Base-by-base conservation (phyloP, 306 rosid species). In the Pachyrhizus erosus region DNA sequence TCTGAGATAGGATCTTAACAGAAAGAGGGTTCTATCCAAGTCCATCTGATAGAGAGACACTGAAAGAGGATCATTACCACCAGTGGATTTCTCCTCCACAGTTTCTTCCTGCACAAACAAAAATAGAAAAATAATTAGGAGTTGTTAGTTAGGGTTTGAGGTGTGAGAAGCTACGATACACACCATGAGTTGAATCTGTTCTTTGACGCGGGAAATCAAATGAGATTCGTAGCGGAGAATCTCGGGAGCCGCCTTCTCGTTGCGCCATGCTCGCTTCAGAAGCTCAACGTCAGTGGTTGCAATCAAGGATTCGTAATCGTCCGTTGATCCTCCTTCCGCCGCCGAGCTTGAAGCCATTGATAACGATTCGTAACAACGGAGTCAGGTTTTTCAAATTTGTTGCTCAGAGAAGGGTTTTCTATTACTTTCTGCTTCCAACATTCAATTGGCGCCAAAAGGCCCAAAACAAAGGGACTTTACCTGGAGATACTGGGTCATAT, bases 11-110 rank as follows among this genome's bases (percentile, higher is more conserved):
- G 99, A 96, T 88, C 97, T 88, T 34, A 96, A 84, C 48, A 96
- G 77, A 85, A 93, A 96, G 60, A 89, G 93, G 21, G 96, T 84
- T 87, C 97, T 89, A 78, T 96, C 99, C 82, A 96, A 72, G 83
- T 96, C 99, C 98, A 96, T 96, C 86, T 96, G 98, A 87, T 93
- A 96, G 51, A 96, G 91, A 77, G 99, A 96, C 31, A 91, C 82
- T 0, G 93, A 89, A 26, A 92, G 96, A 8, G 93, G 96, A 84
- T 92, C 93, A 48, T 46, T 33, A 17, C 93, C 90, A 70, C 64
- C 80, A 9, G 79, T 75, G 23, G 82, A 77, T 87, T 85, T 89
- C 69, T 92, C 97, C 71, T 93, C 98, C 65, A 91, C 90, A 15
- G 90, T 92, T 58, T 91, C 99, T 87, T 96, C 99, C 99, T 96